A percentile compares a stretch with the other conserved stretches of the same genome.
Conservation (phyloP, 1,284 basidiomycete species). For the Cerioporus squamosus region DNA sequence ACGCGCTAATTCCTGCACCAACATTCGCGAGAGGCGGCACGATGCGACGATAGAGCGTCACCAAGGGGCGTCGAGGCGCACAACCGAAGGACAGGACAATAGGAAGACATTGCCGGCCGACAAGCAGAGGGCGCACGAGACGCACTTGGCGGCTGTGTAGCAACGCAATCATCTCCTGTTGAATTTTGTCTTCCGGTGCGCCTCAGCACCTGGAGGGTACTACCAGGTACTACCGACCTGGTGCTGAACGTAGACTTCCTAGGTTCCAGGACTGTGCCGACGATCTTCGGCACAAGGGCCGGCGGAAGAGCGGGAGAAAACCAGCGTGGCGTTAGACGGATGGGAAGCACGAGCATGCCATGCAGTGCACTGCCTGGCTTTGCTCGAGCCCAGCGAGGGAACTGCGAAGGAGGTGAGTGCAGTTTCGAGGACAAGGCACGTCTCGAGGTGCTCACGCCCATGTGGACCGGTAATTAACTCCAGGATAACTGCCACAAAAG, state of each 20-base stretch:
- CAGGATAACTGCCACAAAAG: not conserved
- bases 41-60: not conserved
- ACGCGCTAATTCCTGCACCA: not conserved
- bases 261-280: too few relatives aligned
- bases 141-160: too few relatives aligned
- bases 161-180: too few relatives aligned
- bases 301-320: not conserved
- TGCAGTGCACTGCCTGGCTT: not conserved
- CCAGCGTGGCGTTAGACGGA: not conserved
- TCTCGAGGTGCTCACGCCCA: not conserved
- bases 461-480: not conserved
- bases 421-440: conserved; percentile 10
- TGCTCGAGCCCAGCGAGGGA: not conserved
- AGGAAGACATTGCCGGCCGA: not conserved
- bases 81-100: conserved; percentile 6
- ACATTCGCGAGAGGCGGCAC: not conserved
- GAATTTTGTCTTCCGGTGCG: too few relatives aligned
- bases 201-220: too few relatives aligned
- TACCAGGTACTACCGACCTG: not conserved
- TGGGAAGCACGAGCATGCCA: not conserved
- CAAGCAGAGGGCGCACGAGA: not conserved
- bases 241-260: not conserved
- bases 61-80: not conserved
- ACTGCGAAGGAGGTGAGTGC: not conserved
- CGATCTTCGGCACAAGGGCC: not conserved